Base-by-base conservation (phyloP, 306 rosid genomes). In the Prunus fruticosa region DNA sequence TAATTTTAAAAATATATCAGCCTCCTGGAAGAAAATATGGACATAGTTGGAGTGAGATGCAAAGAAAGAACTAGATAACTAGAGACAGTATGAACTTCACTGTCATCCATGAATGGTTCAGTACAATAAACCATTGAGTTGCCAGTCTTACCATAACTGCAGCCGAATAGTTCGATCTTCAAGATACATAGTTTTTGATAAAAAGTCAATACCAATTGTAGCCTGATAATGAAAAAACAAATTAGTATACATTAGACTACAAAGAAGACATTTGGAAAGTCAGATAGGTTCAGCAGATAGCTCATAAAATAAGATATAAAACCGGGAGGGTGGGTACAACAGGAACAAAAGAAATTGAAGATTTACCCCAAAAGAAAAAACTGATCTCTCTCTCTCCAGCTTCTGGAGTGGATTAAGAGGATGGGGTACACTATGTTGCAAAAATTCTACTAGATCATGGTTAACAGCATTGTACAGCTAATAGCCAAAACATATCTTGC, bases 131-230 rank as follows among this genome's bases (percentile, higher is more conserved):
- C 10, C 15, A 38, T 5, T 38, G 13, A 32, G 9, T 25, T 28
- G 15, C 72, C 18, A 69, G 14, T 69, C 58, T 69, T 47, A 87
- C 90, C 90, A 87, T 51, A 84, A 75, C 76, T 84, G 87, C 80
- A 87, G 79, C 45, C 88, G 85, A 51, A 82, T 81, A n/a, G 88
- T 84, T 45, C 88, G 82, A 68, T 87, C 90, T 80, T 87, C 90
- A 66, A 87, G 90, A 68, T 87, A 87, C 90, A 87, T 87, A 41
- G 88, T 87, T 76, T 87, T 87, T 25, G 88, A 87, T 5, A 84
- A 75, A 87, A 87, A 87, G 67, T 87, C 88, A 28, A 84, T 87
- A 20, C 88, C 88, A 51, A 84, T 84, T 27, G 88, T 87, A 52
- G 86, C 90, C 90, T 84, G 88, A 70, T 52, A 27, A 64, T 14